Base-by-base conservation (phyloP, 73 alveolate species). In the Uronychia binucleata region DNA sequence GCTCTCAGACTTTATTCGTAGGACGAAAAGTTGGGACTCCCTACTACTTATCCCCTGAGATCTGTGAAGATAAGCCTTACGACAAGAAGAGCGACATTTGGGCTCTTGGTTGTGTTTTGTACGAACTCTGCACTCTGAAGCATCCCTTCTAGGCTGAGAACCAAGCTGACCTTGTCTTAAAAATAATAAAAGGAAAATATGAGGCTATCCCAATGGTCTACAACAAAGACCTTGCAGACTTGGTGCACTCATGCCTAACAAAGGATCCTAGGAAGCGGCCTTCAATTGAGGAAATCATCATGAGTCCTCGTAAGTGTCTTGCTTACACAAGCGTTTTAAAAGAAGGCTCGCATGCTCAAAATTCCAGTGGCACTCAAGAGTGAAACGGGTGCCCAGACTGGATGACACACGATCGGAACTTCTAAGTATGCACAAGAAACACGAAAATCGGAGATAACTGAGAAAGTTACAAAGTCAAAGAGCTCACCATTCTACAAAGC, bases 71-170 rank as follows among this genome's bases (percentile, higher is more conserved):
- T 80, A 95, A 94, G 78, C 97, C 97, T 29, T 95, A 92, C 87
- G 91, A 95, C 59, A 33, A 75, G 58, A 92, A 92, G 83, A 84
- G 95, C 58, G 98, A 95, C 93, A 82, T 95, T 26, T 97, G 99
- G 99, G 94, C 98, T 19, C 88, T 95, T 27, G 99, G 99, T 0
- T 98, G 99, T 83, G 98, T 98, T 5, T 92, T 98, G 88, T 98
- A 98, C 92, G 99, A 98, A 86, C 86, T 98, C 88, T 94, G 99
- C 90, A 97, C 99, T 31, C 92, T 93, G 81, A 97, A 94, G 87
- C 98, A 91, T 79, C 99, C 99, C 33, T 98, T 96, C 87, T 97
- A 91, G 74, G 99, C 99, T 33, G 88, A 91, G 83, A 96, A 96
- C 88, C 94, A 97, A 86, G 99, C 98, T 59, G 99, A 98, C 26